A percentile compares a stretch with the other conserved stretches of the same genome.
Conservation (phyloP, 352 stramenopile genomes). For the Globisporangium perplexum region DNA sequence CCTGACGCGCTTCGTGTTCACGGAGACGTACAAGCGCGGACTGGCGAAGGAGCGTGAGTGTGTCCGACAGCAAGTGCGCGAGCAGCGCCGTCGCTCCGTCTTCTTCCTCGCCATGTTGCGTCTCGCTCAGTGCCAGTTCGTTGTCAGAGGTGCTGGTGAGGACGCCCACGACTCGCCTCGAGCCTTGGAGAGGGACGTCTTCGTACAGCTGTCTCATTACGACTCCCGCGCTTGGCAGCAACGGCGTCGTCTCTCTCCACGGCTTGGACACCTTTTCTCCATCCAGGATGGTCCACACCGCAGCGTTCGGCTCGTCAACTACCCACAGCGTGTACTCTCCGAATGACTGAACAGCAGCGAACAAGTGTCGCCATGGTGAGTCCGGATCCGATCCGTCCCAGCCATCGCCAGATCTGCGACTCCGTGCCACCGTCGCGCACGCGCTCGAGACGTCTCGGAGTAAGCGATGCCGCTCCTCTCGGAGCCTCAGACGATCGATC, state of each 20-base stretch:
- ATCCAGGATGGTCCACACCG: conserved; percentile 2
- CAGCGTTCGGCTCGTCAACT: not conserved
- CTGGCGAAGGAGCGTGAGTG: not conserved
- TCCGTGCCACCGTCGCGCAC: not conserved
- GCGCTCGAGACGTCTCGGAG: not conserved
- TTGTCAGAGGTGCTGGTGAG: not conserved
- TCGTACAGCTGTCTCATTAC: not conserved
- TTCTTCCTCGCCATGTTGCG: not conserved
- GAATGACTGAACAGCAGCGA: not conserved
- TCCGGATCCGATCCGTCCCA: not conserved
- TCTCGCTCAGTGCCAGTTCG: not conserved
- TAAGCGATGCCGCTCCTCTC: not conserved
- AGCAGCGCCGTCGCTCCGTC: conserved; percentile 1
- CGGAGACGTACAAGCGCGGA: not conserved
- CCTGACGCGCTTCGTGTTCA: not conserved
- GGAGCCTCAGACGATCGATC: not conserved
- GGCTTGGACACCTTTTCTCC: not conserved
- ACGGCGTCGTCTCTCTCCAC: not conserved
- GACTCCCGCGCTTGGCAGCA: not conserved
- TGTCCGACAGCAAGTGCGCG: not conserved
- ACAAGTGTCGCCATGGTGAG: not conserved
- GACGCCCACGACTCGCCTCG: not conserved
- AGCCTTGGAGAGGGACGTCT: not conserved
- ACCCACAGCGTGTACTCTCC: conserved; percentile 4
- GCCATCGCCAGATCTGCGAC: not conserved